Percentiles rank a stretch among this genome's conserved stretches.
Conservation (phyloP, 176 grass and related monocot genomes). For the Avena eriantha region DNA sequence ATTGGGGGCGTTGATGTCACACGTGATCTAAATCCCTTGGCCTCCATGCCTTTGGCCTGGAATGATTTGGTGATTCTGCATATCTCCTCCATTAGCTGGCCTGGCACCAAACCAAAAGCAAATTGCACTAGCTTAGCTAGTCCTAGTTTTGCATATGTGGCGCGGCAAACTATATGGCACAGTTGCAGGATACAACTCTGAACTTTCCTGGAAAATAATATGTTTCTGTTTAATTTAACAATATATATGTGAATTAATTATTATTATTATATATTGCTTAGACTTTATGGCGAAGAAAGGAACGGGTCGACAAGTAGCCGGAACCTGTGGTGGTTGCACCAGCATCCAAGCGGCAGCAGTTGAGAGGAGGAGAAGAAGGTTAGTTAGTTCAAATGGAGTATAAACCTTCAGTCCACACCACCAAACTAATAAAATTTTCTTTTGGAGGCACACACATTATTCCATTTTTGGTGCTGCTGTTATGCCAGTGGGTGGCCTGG, state of each 20-base stretch:
- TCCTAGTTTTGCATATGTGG: neutral
- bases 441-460: slow-evolving; percentile 40
- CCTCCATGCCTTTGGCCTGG: slow-evolving; percentile 46
- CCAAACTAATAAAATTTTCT: slow-evolving; percentile 40
- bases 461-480: slow-evolving; percentile 64
- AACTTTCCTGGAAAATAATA: neutral
- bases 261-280: slow-evolving; percentile 19
- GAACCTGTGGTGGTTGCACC: slow-evolving; percentile 59
- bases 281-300: slow-evolving; percentile 64
- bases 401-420: slow-evolving; percentile 47
- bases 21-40: slow-evolving; percentile 62
- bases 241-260: neutral
- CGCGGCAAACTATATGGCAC: neutral
- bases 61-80: slow-evolving; percentile 54
- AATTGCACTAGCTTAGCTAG: neutral
- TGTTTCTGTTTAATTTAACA: neutral
- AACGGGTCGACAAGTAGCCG: slow-evolving; percentile 46
- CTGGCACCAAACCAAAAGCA: slow-evolving; percentile 33
- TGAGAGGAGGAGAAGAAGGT: slow-evolving; percentile 26
- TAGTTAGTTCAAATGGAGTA: slow-evolving; percentile 38
- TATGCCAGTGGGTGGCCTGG: slow-evolving; percentile 53
- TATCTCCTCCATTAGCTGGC: slow-evolving; percentile 54
- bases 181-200: neutral
- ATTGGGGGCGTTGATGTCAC: slow-evolving; percentile 51
- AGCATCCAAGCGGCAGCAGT: slow-evolving; percentile 60